Percentiles rank a stretch among this genome's conserved stretches.
phyloP scores from a whole-genome alignment of 352 stramenopile species.

The Phytopythium aichiense region DNA sequence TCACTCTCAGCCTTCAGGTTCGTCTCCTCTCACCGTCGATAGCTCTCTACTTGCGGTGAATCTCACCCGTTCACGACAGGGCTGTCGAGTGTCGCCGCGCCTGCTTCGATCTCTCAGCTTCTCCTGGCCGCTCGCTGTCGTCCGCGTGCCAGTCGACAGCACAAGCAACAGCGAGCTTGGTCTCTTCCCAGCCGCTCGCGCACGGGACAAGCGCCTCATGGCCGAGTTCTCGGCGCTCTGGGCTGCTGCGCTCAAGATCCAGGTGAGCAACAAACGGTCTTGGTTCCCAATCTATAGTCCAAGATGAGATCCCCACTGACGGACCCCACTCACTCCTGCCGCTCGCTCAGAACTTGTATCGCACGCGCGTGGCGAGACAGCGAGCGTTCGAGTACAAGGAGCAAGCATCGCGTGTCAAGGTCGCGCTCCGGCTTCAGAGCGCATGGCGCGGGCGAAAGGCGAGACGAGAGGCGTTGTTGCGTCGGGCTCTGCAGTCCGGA shows the following conservation, averaged over 20 bases:
- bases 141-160: conserved; percentile 29
- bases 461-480: conserved; percentile 40
- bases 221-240: conserved; percentile 51
- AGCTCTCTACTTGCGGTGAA: neutral
- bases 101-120: conserved; percentile 59
- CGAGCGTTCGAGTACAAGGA: conserved; percentile 29
- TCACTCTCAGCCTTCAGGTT: conserved; percentile 61
- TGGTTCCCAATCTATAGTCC: neutral
- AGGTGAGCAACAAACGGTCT: conserved; percentile 19
- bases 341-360: conserved; percentile 51
- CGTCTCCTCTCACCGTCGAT: neutral
- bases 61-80: conserved; percentile 12
- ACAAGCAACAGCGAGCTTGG: conserved; percentile 33
- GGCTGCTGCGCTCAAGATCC: conserved; percentile 53
- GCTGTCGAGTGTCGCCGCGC: conserved; percentile 55
- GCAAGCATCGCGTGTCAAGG: conserved; percentile 30
- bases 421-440: conserved; percentile 55
- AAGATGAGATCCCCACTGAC: neutral
- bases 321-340: neutral
- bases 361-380: conserved; percentile 31
- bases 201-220: conserved; percentile 61
- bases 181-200: conserved; percentile 63
- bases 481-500: conserved; percentile 38
- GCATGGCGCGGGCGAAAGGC: conserved; percentile 55
- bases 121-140: conserved; percentile 56